A percentile compares a stretch with the other conserved stretches of the same genome.
These are phyloP conservation scores for Backusella circina DNA, from an alignment of 192 early-diverging fungal genomes.

Conservation along the genomic window DNA sequence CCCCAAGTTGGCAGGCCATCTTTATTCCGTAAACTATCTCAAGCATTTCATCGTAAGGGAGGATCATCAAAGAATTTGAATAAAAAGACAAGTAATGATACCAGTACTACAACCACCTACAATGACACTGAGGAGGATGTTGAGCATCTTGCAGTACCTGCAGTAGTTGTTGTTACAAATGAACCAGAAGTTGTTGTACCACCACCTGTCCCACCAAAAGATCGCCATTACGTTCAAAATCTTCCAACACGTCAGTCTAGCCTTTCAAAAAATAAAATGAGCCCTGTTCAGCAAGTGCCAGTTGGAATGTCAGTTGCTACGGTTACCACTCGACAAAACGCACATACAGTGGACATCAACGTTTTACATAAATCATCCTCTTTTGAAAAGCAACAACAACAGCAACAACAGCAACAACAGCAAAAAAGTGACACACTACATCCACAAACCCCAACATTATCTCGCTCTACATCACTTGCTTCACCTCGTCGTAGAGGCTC, in stretches of 20 bases:
- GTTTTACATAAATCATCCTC: background rate
- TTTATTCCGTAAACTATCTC: constrained; percentile 11
- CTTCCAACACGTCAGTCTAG: background rate
- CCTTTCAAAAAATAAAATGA: background rate
- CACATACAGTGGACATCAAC: constrained; percentile 5
- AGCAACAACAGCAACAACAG: background rate
- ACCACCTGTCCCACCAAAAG: constrained; percentile 11
- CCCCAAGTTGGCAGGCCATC: background rate
- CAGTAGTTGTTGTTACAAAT: background rate
- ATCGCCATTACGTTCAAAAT: background rate
- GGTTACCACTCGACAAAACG: background rate
- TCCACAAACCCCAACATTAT: background rate
- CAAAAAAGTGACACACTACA: background rate
- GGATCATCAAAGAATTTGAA: constrained; percentile 4
- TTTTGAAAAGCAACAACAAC: background rate
- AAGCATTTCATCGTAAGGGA: constrained; percentile 7
- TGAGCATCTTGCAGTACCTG: background rate
- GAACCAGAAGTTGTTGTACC: background rate
- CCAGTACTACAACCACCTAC: background rate
- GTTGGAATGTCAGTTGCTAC: constrained; percentile 6
- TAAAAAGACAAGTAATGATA: background rate
- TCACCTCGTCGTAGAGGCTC: constrained; percentile 1
- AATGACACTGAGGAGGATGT: background rate
- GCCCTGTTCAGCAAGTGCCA: background rate
- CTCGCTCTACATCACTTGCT: background rate